Percentiles rank a stretch among this genome's conserved stretches.
Evolutionary conservation across 1,284 basidiomycete genomes (phyloP).

Genomic region (Leccinum angustisporum): DNA sequence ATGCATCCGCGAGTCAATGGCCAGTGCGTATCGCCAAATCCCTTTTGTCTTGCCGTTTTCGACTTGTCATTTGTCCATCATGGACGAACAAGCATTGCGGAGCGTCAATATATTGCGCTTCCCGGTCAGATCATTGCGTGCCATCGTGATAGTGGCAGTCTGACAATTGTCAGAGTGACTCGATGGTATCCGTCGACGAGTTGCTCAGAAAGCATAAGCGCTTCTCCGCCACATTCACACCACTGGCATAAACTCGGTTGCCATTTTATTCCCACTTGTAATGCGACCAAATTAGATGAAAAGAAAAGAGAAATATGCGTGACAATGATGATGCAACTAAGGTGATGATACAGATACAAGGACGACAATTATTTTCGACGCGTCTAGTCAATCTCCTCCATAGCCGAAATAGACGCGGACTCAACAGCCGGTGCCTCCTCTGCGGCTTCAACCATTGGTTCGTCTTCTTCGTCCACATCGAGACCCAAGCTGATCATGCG

Average conservation of each 20-base stretch:
- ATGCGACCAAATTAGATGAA: constrained; percentile 8
- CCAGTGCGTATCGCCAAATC: not conserved
- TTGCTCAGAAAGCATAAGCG: not conserved
- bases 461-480: constrained; percentile 80
- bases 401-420: constrained; percentile 66
- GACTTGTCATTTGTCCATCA: constrained; percentile 2
- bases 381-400: constrained; percentile 83
- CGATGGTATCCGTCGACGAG: not conserved
- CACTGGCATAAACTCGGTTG: not conserved
- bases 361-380: constrained; percentile 9
- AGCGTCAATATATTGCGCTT: constrained; percentile 8
- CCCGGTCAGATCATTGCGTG: not conserved
- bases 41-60: constrained; percentile 3
- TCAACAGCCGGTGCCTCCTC: constrained; percentile 48
- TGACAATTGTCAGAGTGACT: constrained; percentile 1
- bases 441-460: constrained; percentile 33
- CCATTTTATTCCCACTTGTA: not conserved
- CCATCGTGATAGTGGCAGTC: not conserved
- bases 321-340: constrained; percentile 29
- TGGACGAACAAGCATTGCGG: constrained; percentile 29
- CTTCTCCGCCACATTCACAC: not conserved
- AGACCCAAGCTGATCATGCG: constrained; percentile 91
- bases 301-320: constrained; percentile 7
- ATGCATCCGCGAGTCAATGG: not conserved
- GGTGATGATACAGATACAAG: constrained; percentile 31